Evolutionary conservation across 495 filamentous ascomycete genomes (phyloP).

Genomic region (Daldinia bambusicola): DNA sequence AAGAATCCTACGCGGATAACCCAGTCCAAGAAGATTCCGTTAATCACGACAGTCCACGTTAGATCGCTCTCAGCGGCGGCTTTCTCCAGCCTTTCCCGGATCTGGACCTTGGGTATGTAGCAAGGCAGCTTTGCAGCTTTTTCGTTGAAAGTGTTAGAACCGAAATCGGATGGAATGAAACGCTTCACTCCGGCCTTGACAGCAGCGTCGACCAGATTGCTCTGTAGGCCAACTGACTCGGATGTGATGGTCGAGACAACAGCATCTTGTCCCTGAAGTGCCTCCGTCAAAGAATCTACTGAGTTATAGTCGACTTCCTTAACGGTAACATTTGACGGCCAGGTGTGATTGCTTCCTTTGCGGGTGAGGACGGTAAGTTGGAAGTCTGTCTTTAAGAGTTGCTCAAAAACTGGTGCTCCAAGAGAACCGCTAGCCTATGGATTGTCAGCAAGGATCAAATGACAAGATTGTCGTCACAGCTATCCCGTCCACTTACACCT

Average conservation of each 20-base stretch:
- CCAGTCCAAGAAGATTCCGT: conserved; percentile 63
- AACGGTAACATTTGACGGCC: conserved; percentile 51
- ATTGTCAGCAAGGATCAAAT: background rate
- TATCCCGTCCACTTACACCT: conserved; percentile 48
- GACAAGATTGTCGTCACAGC: background rate
- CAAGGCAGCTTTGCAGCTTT: conserved; percentile 52
- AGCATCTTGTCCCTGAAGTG: conserved; percentile 60
- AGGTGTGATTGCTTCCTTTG: conserved; percentile 43
- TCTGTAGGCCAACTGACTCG: conserved; percentile 45
- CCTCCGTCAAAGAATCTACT: conserved; percentile 55
- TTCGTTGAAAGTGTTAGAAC: conserved; percentile 54
- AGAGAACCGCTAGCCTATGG: conserved; percentile 58
- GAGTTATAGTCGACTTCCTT: conserved; percentile 61
- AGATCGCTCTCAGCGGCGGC: conserved; percentile 50
- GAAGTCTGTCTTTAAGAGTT: conserved; percentile 59
- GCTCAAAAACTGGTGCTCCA: conserved; percentile 60
- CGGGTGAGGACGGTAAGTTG: conserved; percentile 64
- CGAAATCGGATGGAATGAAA: conserved; percentile 67
- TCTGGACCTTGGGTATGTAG: conserved; percentile 57
- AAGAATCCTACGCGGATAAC: conserved; percentile 54
- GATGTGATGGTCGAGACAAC: conserved; percentile 52
- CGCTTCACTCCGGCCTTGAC: conserved; percentile 60
- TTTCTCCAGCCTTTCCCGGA: conserved; percentile 56
- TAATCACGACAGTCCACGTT: conserved; percentile 58
- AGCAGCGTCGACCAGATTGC: conserved; percentile 61